Evolutionary conservation across 768 basidiomycete genomes (phyloP), one percentile per base, ranked within the genome.

Genomic region (Phylloporus arenicola): DNA sequence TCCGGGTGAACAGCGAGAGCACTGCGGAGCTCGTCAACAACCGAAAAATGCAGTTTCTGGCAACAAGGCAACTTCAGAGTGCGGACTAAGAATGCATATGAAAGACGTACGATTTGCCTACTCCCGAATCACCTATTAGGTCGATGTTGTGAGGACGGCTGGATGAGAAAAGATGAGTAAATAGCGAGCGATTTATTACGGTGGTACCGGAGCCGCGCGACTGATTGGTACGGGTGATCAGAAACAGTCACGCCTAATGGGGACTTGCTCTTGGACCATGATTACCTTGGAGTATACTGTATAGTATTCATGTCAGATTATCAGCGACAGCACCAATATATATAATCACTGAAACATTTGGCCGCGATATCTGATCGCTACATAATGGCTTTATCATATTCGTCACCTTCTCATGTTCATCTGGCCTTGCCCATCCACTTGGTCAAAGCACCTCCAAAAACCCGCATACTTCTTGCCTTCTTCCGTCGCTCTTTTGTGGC

Each of bases 1-100:
- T 97, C 61, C 93, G 86, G 59, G 96, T 99, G 82, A 99, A 99
- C 65, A 95, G 92, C 73, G 93, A 95, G 68, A 99, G 93, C 72
- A 99, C 96, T 99, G 25, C 10, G 7, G 0, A 27, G 14, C 27
- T 13, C 38, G 45, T 63, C 40, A 61, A 35, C 22, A 47, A 39
- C 34, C 29, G 7, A 3, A 40, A 13, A 13, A 16, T 10, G 19
- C 25, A 8, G 8, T 74, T 71, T 54, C 71, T 34, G 27, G 20
- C 35, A 38, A 43, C 47, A 50, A 45, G 17, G 27, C 4, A 9
- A 37, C 14, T 44, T 31, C 8, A 44, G 20, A 50, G 38, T 31
- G 25, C 58, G 47, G 1, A 20, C 30, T n/a, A 1, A 16, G 19
- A n/a, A 14, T n/a, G n/a, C 3, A 37, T 35, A 45, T 42, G 43